Base-by-base conservation (phyloP, 169 alveolate species). In the Babesia ovis region DNA sequence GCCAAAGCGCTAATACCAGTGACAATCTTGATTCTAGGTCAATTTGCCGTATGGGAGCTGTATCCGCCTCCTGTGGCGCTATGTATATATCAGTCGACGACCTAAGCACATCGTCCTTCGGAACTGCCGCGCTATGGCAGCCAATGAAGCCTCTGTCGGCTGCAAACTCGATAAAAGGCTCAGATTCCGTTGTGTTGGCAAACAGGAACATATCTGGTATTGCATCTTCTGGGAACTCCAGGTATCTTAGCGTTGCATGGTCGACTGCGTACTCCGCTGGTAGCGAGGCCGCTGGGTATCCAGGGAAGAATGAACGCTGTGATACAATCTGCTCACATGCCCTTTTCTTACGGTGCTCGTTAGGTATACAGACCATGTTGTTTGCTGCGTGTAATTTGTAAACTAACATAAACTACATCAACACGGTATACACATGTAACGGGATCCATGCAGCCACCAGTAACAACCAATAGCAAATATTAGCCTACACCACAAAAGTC, bases 241-340 rank as follows among this genome's bases (percentile, higher is more conserved):
- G 68, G 37, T 73, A 74, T 20, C 81, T 16, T 39, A 81, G 46
- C 84, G 45, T 81, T 8, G 45, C 45, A 31, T 62, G 67, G 50
- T 81, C 89, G 20, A 81, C 68, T 2, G 89, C 84, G 48, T 81
- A 81, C 58, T 81, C 89, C 50, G 89, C 62, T 16, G 85, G 89
- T 23, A 81, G 74, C 73, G 32, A 25, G 5, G 81, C 25, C n/a
- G 85, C 51, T 34, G 89, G 89, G 41, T 81, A 81, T 16, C 76
- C 57, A 5, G 89, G 89, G 61, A 71, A 81, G 72, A 81, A 73
- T 37, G 89, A 81, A 14, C 89, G 80, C 46, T 81, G 89, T 12
- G 29, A 54, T 41, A 81, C 48, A 27, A 81, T 48, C 60, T 81
- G 85, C 50, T 81, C 62, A 25, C 89, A 81, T 0, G 55, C 61